Conservation (phyloP, 2,329 filamentous ascomycete species). For the Clonostachys rosea region DNA sequence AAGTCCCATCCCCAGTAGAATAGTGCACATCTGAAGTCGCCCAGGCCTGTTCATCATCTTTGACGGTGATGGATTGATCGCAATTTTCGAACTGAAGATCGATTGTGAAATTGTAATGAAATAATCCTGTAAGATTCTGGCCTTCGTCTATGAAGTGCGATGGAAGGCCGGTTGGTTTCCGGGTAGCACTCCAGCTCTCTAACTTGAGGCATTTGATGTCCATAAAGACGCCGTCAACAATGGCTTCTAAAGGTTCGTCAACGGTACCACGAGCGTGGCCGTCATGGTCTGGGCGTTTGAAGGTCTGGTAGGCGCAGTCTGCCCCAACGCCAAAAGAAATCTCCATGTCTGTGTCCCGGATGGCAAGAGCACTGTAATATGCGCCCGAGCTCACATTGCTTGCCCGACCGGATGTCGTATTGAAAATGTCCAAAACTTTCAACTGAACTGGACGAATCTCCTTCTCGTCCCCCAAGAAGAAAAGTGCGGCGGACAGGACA, state of each 20-base stretch:
- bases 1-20: too few relatives aligned
- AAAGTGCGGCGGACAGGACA: background rate
- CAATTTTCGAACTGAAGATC: background rate
- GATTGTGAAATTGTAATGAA: background rate
- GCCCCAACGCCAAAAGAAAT: background rate
- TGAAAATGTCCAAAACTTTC: too few relatives aligned
- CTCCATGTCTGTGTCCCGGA: background rate
- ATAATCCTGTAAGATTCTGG: background rate
- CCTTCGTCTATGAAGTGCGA: too few relatives aligned
- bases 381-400: background rate
- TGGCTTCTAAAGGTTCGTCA: background rate
- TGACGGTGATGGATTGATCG: background rate
- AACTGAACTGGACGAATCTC: too few relatives aligned
- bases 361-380: too few relatives aligned
- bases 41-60: background rate
- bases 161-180: too few relatives aligned
- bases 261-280: background rate
- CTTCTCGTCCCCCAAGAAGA: too few relatives aligned
- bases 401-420: background rate
- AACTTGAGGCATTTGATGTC: background rate
- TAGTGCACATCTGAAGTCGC: too few relatives aligned
- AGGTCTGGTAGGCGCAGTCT: background rate
- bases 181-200: background rate
- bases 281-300: background rate
- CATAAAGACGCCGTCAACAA: background rate